These are phyloP conservation scores for Trichoderma koningii DNA, from an alignment of 2,329 filamentous ascomycete genomes.

Conservation along the genomic window DNA sequence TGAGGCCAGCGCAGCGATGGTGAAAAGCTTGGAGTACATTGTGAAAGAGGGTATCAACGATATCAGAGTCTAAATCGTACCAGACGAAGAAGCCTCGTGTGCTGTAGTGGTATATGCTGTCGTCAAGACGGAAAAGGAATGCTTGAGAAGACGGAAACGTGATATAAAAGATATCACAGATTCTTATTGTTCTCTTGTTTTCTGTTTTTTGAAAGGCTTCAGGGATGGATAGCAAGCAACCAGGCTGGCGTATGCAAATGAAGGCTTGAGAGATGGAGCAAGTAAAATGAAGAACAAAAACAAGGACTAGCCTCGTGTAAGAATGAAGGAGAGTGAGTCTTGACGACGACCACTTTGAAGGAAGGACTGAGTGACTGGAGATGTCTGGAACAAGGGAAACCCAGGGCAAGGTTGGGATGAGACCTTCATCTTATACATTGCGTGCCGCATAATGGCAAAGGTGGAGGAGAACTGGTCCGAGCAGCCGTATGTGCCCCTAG, in stretches of 20 bases:
- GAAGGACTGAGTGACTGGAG: conserved; percentile 30
- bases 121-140: conserved; percentile 32
- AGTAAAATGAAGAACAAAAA: conserved; percentile 28
- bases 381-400: conserved; percentile 20
- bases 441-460: conserved; percentile 24
- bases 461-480: not conserved
- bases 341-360: conserved; percentile 35
- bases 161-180: conserved; percentile 28
- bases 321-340: conserved; percentile 37
- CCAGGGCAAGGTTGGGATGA: conserved; percentile 23
- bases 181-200: conserved; percentile 25
- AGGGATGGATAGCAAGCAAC: conserved; percentile 31
- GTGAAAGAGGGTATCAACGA: conserved; percentile 39
- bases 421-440: conserved; percentile 25
- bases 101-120: conserved; percentile 34
- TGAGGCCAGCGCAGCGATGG: conserved; percentile 59
- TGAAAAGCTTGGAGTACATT: conserved; percentile 55
- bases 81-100: conserved; percentile 36
- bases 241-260: conserved; percentile 14
- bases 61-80: conserved; percentile 34
- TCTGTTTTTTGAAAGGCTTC: conserved; percentile 29
- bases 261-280: conserved; percentile 17
- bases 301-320: conserved; percentile 43
- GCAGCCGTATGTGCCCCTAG: not conserved
- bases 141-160: conserved; percentile 3